phyloP scores from a whole-genome alignment of 1,139 yeast genomes.

The Debaryomyces sp. region DNA sequence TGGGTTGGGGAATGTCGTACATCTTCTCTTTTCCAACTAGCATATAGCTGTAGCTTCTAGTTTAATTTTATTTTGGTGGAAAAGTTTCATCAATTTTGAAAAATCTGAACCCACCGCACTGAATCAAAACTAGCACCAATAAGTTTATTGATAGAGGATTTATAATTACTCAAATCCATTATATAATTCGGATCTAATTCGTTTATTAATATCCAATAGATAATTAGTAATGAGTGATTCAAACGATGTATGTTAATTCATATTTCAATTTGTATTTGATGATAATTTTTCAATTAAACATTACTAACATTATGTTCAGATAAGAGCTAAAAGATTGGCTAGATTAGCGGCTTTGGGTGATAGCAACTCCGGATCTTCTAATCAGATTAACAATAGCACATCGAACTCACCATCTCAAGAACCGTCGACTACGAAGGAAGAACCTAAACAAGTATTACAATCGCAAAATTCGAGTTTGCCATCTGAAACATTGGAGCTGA shows the following conservation, averaged over 20 bases:
- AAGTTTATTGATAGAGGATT: background rate
- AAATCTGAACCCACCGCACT: slow-evolving; percentile 6
- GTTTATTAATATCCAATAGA: background rate
- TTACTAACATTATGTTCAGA: slow-evolving; percentile 34
- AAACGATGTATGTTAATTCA: slow-evolving; percentile 16
- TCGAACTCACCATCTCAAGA: background rate
- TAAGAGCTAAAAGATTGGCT: slow-evolving; percentile 62
- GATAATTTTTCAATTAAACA: background rate
- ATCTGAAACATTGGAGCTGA: background rate
- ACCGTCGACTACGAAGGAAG: slow-evolving; percentile 1
- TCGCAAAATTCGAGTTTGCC: slow-evolving; percentile 3
- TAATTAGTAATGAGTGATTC: slow-evolving; percentile 5
- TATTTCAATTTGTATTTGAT: background rate
- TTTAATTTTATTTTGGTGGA: background rate
- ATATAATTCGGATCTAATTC: slow-evolving; percentile 1
- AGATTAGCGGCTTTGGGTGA: slow-evolving; percentile 35
- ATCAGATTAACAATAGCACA: background rate
- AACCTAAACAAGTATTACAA: slow-evolving; percentile 7
- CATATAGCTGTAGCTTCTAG: background rate
- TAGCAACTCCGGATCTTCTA: background rate
- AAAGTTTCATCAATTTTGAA: slow-evolving; percentile 3
- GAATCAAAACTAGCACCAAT: background rate
- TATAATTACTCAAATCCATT: background rate
- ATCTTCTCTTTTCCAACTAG: slow-evolving; percentile 7
- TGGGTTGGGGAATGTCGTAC: slow-evolving; percentile 20